Conservation (phyloP, 2,329 filamentous ascomycete genomes). For the Lachnum nothofagi region DNA sequence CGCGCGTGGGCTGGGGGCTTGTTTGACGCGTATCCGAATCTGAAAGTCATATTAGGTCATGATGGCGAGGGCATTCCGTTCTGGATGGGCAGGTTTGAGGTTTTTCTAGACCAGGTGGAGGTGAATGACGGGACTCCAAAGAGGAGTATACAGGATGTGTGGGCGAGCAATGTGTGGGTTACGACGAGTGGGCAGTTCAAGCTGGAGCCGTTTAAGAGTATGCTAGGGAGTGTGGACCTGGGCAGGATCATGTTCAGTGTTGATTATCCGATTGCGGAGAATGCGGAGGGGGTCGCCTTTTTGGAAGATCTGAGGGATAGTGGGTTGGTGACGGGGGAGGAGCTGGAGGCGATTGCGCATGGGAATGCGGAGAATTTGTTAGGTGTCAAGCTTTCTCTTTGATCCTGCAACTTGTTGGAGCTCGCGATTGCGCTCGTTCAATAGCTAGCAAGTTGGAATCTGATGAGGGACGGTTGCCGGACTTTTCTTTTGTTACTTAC, state of each 20-base stretch:
- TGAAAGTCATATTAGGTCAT: constrained; percentile 51
- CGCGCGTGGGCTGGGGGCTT: constrained; percentile 46
- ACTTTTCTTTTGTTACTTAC: no score
- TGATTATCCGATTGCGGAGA: not conserved
- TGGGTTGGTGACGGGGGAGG: no score
- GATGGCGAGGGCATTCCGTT: constrained; percentile 50
- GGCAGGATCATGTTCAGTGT: not conserved
- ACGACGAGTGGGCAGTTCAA: constrained; percentile 49
- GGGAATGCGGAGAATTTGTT: no score
- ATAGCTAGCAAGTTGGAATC: no score
- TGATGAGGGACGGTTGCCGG: no score
- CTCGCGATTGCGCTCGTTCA: no score
- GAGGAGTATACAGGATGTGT: constrained; percentile 42
- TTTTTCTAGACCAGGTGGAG: constrained; percentile 13
- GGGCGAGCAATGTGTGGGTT: constrained; percentile 50
- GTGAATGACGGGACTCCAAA: constrained; percentile 17
- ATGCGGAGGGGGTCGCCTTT: not conserved
- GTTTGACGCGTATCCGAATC: constrained; percentile 47
- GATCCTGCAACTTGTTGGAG: no score
- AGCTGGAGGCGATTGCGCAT: no score
- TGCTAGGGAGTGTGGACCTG: not conserved
- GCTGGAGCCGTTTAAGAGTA: constrained; percentile 34
- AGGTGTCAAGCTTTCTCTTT: no score
- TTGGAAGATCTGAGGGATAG: not conserved
- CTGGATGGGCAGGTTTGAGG: constrained; percentile 36